phyloP scores from a whole-genome alignment of 371 early-diverging fungal genomes.

The Neoconidiobolus thromboides region DNA sequence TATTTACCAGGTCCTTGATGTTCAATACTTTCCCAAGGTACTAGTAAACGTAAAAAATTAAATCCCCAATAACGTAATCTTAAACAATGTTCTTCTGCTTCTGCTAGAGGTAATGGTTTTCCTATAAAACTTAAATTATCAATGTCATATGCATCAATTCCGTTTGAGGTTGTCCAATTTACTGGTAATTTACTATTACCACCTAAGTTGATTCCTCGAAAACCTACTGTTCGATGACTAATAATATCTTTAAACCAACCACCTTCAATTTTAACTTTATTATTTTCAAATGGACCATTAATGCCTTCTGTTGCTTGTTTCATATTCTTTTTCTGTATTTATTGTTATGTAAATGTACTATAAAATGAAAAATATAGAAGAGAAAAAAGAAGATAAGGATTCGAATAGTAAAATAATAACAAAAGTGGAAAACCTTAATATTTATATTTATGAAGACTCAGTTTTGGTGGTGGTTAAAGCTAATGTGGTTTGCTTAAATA shows the following conservation, averaged over 20 bases:
- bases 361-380: no score
- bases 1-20: slow-evolving; percentile 65
- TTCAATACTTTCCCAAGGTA: slow-evolving; percentile 77
- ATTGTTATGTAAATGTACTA: no score
- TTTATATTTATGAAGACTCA: no score
- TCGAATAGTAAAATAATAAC: no score
- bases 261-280: background rate
- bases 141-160: slow-evolving; percentile 12
- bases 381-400: no score
- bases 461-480: no score
- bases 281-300: background rate
- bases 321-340: no score
- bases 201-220: slow-evolving; percentile 5
- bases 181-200: background rate
- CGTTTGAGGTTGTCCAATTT: background rate
- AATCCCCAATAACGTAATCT: slow-evolving; percentile 60
- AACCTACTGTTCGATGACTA: background rate
- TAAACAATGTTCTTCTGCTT: slow-evolving; percentile 59
- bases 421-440: no score
- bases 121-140: slow-evolving; percentile 39
- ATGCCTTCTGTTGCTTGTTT: no score
- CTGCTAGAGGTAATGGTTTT: slow-evolving; percentile 62
- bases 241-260: background rate
- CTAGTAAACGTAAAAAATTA: slow-evolving; percentile 48
- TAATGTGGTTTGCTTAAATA: no score